Evolutionary conservation across 805 yeast species (phyloP).

Genomic region (Ogataea paradorogensis): DNA sequence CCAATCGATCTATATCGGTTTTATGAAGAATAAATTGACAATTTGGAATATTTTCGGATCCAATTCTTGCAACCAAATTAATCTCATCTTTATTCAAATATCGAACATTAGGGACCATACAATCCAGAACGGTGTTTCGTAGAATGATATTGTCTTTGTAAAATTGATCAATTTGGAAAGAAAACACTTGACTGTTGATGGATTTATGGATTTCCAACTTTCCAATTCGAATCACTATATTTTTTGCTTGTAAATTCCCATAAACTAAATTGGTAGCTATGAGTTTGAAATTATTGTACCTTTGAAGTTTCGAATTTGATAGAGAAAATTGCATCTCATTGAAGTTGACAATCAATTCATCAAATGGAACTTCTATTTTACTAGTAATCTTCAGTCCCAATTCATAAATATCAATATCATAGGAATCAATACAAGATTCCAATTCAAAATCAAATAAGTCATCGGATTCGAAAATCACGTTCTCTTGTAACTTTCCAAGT

Average conservation of each 20-base stretch:
- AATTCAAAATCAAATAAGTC: conserved; percentile 37
- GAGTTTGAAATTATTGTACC: conserved; percentile 14
- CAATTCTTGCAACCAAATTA: conserved; percentile 19
- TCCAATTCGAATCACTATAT: conserved; percentile 21
- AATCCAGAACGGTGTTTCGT: conserved; percentile 22
- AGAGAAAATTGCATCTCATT: conserved; percentile 19
- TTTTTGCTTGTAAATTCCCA: conserved; percentile 22
- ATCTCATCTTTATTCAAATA: conserved; percentile 29
- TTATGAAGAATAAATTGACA: conserved; percentile 23
- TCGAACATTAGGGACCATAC: conserved; percentile 23
- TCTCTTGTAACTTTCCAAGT: conserved; percentile 12
- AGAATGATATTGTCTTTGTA: conserved; percentile 6
- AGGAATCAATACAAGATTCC: conserved; percentile 37
- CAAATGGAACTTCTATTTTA: conserved; percentile 18
- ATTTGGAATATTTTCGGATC: conserved; percentile 17
- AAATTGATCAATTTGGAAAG: conserved; percentile 21
- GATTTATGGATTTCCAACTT: conserved; percentile 20
- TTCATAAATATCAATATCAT: conserved; percentile 36
- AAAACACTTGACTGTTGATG: conserved; percentile 12
- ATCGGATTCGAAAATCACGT: conserved; percentile 21
- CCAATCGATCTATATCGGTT: conserved; percentile 30
- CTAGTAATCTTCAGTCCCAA: conserved; percentile 37
- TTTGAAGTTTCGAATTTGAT: conserved; percentile 7
- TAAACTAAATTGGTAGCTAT: conserved; percentile 19
- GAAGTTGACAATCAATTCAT: conserved; percentile 17